Percentiles rank a stretch among this genome's conserved stretches.
Conservation (phyloP, 768 basidiomycete species). For the Calocera cornea region DNA sequence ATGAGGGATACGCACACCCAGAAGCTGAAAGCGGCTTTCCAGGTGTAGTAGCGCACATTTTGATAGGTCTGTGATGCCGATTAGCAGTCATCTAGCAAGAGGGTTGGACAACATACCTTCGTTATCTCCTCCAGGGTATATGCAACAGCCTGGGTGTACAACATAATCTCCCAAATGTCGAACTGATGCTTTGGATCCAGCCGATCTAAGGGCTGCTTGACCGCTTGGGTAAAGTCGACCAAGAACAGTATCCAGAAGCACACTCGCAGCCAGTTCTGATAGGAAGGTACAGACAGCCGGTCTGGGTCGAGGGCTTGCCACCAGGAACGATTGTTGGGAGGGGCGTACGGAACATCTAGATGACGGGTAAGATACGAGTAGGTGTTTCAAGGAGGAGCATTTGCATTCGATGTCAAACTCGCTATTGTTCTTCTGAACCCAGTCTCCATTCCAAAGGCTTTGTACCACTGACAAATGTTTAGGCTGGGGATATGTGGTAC, state of each 20-base stretch:
- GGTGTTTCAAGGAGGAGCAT: constrained; percentile 13
- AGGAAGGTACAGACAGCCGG: constrained; percentile 72
- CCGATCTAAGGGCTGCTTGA: constrained; percentile 63
- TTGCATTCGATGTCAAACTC: constrained; percentile 67
- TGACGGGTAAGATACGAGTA: constrained; percentile 9
- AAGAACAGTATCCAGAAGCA: constrained; percentile 63
- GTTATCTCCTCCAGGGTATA: constrained; percentile 62
- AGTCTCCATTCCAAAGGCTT: constrained; percentile 67
- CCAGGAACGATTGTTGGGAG: constrained; percentile 39
- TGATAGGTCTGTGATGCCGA: constrained; percentile 42
- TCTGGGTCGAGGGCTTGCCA: constrained; percentile 64
- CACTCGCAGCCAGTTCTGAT: constrained; percentile 76
- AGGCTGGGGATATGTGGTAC: too few species aligned
- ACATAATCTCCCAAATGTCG: constrained; percentile 64
- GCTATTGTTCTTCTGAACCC: constrained; percentile 65
- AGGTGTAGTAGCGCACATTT: constrained; percentile 60
- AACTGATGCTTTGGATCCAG: constrained; percentile 43
- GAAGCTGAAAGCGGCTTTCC: constrained; percentile 60
- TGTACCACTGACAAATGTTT: constrained; percentile 58
- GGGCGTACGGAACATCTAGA: constrained; percentile 55
- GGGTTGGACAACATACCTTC: constrained; percentile 32
- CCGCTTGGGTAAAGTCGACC: constrained; percentile 73
- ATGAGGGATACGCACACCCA: constrained; percentile 59
- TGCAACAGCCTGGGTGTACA: constrained; percentile 67
- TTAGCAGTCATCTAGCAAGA: neutral